phyloP scores from a whole-genome alignment of 768 basidiomycete genomes.

The Sutorius australiensis region DNA sequence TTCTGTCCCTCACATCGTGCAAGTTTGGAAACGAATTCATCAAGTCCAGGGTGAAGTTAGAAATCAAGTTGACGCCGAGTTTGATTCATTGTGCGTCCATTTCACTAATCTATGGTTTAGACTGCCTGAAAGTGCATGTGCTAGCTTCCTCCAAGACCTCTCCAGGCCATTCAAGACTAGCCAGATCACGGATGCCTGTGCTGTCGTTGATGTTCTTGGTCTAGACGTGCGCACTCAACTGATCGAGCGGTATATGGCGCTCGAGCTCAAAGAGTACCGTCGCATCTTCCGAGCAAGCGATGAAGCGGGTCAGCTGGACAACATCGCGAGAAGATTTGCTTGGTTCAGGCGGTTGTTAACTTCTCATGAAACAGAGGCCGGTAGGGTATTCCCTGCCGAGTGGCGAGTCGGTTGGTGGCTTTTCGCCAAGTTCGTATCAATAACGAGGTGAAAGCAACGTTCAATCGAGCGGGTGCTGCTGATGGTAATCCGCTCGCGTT shows the following conservation, averaged over 20 bases:
- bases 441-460: conserved; percentile 60
- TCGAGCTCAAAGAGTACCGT: conserved; percentile 93
- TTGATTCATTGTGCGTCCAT: conserved; percentile 81
- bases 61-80: conserved; percentile 79
- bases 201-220: conserved; percentile 87
- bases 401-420: conserved; percentile 88
- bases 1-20: conserved; percentile 70
- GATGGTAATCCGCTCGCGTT: not conserved
- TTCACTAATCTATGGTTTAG: not conserved
- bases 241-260: conserved; percentile 82
- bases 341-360: conserved; percentile 89
- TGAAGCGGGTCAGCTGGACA: conserved; percentile 96
- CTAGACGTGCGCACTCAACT: conserved; percentile 76
- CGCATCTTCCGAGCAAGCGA: conserved; percentile 91
- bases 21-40: conserved; percentile 75
- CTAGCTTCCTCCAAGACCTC: conserved; percentile 77
- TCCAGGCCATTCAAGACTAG: conserved; percentile 60
- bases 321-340: conserved; percentile 86
- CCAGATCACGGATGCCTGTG: conserved; percentile 76
- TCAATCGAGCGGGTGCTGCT: not conserved
- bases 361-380: conserved; percentile 84
- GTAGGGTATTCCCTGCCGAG: conserved; percentile 73
- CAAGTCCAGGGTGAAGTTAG: conserved; percentile 82
- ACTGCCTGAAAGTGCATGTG: not conserved
- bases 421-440: conserved; percentile 82